A percentile compares a stretch with the other conserved stretches of the same genome.
Conservation (phyloP, 139 green algal species). For the Monoraphidium neglectum region DNA sequence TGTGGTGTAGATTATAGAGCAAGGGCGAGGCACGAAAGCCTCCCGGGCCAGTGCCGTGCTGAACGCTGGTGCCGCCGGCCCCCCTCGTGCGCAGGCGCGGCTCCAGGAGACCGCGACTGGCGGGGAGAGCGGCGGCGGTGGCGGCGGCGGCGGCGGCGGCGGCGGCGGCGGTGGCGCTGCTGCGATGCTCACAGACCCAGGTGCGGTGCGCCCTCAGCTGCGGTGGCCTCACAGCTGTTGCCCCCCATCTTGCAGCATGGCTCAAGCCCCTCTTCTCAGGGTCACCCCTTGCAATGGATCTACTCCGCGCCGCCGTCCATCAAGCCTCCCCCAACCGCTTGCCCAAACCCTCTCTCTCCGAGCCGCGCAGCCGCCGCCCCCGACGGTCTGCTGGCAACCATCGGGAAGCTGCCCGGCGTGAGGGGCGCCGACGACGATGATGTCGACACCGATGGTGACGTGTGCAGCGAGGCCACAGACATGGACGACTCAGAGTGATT, state of each 20-base stretch:
- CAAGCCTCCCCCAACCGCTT: not conserved
- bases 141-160: too few species aligned
- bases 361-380: not conserved
- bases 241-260: not conserved
- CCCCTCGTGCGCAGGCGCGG: not conserved
- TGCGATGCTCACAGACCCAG: too few species aligned
- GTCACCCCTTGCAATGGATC: not conserved
- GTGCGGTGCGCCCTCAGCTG: too few species aligned
- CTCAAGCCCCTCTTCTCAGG: not conserved
- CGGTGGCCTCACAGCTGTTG: not conserved
- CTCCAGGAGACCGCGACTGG: not conserved
- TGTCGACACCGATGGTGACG: conserved; percentile 22
- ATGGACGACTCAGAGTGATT: not conserved
- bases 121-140: too few species aligned
- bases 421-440: conserved; percentile 2
- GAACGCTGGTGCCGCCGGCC: not conserved
- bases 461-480: conserved; percentile 24
- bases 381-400: conserved; percentile 12
- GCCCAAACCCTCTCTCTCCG: not conserved
- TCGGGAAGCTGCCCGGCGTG: conserved; percentile 18
- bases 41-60: not conserved
- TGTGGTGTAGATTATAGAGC: not conserved
- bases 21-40: conserved; percentile 6
- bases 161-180: too few species aligned
- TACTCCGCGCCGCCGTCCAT: not conserved